phyloP scores from a whole-genome alignment of 1,139 yeast species.

The Hemisphaericaspora xylanilytica region DNA sequence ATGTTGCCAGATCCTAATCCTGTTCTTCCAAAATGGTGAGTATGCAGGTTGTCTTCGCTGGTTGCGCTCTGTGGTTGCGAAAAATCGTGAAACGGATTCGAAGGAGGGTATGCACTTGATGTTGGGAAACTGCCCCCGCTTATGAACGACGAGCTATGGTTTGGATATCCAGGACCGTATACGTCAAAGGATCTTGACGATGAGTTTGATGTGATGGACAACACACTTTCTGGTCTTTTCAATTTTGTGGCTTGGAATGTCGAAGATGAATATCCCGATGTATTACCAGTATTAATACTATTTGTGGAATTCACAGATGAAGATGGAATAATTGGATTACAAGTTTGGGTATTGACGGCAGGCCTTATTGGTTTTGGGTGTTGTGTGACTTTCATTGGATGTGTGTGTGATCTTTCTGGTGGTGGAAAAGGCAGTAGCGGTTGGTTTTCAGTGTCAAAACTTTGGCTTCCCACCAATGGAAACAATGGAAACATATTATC shows the following conservation, averaged over 20 bases:
- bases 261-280: constrained; percentile 2
- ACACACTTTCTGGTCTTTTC: constrained; percentile 43
- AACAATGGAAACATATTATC: constrained; percentile 49
- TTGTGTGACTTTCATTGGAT: constrained; percentile 12
- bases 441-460: constrained; percentile 38
- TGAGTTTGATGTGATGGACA: constrained; percentile 41
- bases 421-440: constrained; percentile 31
- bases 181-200: constrained; percentile 25
- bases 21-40: constrained; percentile 15
- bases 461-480: constrained; percentile 48
- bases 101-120: constrained; percentile 35
- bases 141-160: constrained; percentile 11
- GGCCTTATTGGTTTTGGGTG: constrained; percentile 24
- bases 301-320: constrained; percentile 3
- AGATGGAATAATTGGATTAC: constrained; percentile 5
- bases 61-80: constrained; percentile 3
- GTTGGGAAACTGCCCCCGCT: constrained; percentile 24
- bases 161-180: constrained; percentile 7
- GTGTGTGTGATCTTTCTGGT: constrained; percentile 2
- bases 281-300: constrained; percentile 2
- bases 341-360: constrained; percentile 6
- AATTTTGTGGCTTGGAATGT: constrained; percentile 28
- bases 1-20: constrained; percentile 15
- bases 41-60: constrained; percentile 9
- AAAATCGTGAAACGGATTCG: constrained; percentile 13